Evolutionary conservation across 768 basidiomycete genomes (phyloP).

Genomic region (Boletus coccyginus): DNA sequence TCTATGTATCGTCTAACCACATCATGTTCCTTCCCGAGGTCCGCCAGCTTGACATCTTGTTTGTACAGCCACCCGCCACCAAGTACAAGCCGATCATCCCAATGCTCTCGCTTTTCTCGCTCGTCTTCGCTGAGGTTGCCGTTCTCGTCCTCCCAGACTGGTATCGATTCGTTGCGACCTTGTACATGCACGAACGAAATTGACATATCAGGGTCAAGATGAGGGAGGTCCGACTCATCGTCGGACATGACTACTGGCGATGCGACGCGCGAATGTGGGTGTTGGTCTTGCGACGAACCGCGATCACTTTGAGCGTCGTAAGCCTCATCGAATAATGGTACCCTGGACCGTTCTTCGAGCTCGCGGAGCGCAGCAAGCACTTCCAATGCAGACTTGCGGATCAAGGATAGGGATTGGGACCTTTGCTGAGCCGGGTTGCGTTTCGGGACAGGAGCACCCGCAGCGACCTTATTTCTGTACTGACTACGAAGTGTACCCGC

Average conservation of each 20-base stretch:
- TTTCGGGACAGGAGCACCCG: constrained; percentile 32
- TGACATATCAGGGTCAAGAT: constrained; percentile 55
- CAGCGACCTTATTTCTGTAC: constrained; percentile 53
- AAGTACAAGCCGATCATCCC: constrained; percentile 80
- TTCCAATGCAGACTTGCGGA: constrained; percentile 79
- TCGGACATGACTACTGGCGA: constrained; percentile 46
- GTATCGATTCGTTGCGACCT: constrained; percentile 60
- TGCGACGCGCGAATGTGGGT: constrained; percentile 38
- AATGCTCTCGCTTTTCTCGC: constrained; percentile 60
- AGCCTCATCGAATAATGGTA: constrained; percentile 78
- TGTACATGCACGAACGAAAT: constrained; percentile 71
- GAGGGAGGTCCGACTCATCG: constrained; percentile 29
- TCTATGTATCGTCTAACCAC: constrained; percentile 64
- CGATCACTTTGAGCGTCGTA: constrained; percentile 80
- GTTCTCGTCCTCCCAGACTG: constrained; percentile 81
- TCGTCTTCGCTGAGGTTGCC: constrained; percentile 48
- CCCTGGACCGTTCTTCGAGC: constrained; percentile 73
- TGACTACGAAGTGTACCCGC: constrained; percentile 52
- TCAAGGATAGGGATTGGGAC: constrained; percentile 50
- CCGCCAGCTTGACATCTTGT: constrained; percentile 55
- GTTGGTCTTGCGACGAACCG: constrained; percentile 40
- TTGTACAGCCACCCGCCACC: constrained; percentile 82
- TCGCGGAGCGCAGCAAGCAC: constrained; percentile 77
- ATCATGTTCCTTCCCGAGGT: constrained; percentile 55
- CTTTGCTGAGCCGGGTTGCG: constrained; percentile 33